A percentile compares a stretch with the other conserved stretches of the same genome.
Conservation (phyloP, 371 early-diverging fungal species). For the Mucor irregularis region DNA sequence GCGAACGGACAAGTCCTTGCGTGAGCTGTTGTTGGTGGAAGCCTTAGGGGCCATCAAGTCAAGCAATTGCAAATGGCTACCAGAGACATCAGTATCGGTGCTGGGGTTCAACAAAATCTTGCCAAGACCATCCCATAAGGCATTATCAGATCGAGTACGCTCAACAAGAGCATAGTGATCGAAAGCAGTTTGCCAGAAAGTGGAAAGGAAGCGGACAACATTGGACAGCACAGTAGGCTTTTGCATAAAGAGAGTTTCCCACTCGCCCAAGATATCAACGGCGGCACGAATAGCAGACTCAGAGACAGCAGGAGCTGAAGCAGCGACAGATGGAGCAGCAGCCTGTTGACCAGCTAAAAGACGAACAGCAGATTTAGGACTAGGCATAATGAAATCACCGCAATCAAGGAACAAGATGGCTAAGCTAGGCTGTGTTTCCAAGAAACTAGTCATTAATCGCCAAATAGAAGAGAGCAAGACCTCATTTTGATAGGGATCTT, state of each 20-base stretch:
- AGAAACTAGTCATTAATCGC: conserved; percentile 38
- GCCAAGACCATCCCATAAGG: conserved; percentile 41
- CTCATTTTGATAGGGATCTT: conserved; percentile 34
- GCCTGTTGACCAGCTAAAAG: conserved; percentile 43
- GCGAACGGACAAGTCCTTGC: conserved; percentile 18
- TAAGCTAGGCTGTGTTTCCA: conserved; percentile 48
- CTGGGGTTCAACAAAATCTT: conserved; percentile 38
- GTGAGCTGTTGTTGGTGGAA: background rate
- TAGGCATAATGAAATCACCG: conserved; percentile 52
- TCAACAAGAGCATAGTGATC: conserved; percentile 51
- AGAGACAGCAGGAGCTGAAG: conserved; percentile 1
- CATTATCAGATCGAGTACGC: conserved; percentile 43
- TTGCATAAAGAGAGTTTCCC: conserved; percentile 36
- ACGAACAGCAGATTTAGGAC: conserved; percentile 52
- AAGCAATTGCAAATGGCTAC: background rate
- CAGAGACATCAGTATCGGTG: background rate
- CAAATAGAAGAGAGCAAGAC: conserved; percentile 37
- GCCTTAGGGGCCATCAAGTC: conserved; percentile 6
- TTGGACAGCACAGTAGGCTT: conserved; percentile 44
- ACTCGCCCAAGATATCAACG: conserved; percentile 29
- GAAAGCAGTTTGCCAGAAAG: conserved; percentile 50
- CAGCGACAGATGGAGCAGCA: background rate
- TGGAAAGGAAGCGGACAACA: conserved; percentile 40
- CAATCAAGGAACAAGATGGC: conserved; percentile 50
- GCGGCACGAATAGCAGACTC: conserved; percentile 48